These are phyloP conservation scores for Teratosphaeriaceae sp. DNA, from an alignment of 2,329 filamentous ascomycete species.

Conservation along the genomic window DNA sequence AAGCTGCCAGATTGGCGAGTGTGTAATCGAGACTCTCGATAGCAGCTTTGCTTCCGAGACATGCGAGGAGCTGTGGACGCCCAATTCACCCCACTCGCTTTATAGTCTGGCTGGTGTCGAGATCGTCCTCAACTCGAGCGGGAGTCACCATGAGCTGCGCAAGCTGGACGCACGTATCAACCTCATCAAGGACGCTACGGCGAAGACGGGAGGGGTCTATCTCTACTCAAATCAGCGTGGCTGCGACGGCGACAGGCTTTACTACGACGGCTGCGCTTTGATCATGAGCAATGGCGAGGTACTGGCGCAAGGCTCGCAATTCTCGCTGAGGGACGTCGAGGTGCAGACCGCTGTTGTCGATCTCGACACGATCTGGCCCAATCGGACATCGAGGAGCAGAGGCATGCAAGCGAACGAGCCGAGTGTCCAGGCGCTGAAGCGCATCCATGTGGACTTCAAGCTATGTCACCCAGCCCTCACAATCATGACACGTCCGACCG, in stretches of 20 bases:
- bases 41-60: slow-evolving; percentile 59
- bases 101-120: slow-evolving; percentile 63
- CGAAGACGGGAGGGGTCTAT: slow-evolving; percentile 55
- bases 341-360: slow-evolving; percentile 52
- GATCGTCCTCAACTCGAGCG: slow-evolving; percentile 56
- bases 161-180: slow-evolving; percentile 58
- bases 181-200: slow-evolving; percentile 60
- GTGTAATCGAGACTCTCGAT: slow-evolving; percentile 54
- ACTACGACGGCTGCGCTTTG: slow-evolving; percentile 57
- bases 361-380: slow-evolving; percentile 61
- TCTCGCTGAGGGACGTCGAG: slow-evolving; percentile 53
- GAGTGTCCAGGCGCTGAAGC: slow-evolving; percentile 40
- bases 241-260: slow-evolving; percentile 55
- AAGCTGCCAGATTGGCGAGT: slow-evolving; percentile 62
- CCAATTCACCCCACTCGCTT: slow-evolving; percentile 49
- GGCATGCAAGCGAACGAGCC: slow-evolving; percentile 50
- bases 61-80: slow-evolving; percentile 62
- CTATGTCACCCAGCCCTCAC: slow-evolving; percentile 26
- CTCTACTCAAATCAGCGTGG: slow-evolving; percentile 57
- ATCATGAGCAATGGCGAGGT: slow-evolving; percentile 57
- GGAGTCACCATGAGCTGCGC: slow-evolving; percentile 60
- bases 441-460: slow-evolving; percentile 39
- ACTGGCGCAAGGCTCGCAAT: slow-evolving; percentile 60
- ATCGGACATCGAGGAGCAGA: slow-evolving; percentile 50
- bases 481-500: slow-evolving; percentile 35